A percentile compares a stretch with the other conserved stretches of the same genome.
Evolutionary conservation across 129 eudicot genomes (phyloP).

Genomic region (Kitagawia praeruptora): DNA sequence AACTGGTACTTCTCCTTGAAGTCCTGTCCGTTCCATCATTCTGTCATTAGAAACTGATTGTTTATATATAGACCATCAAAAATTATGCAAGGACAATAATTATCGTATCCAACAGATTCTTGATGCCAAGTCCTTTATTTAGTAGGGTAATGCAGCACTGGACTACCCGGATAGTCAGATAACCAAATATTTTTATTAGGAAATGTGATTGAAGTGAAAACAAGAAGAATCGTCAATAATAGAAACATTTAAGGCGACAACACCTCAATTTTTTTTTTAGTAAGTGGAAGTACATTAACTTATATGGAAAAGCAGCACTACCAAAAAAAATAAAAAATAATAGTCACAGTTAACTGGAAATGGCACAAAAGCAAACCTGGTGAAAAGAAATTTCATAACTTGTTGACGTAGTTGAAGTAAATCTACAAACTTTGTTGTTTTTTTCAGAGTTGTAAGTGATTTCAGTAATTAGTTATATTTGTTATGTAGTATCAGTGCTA

Average conservation of each 20-base stretch:
- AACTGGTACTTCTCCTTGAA: constrained; percentile 50
- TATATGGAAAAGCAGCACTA: no score
- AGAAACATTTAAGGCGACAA: not conserved
- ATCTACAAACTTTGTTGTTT: not conserved
- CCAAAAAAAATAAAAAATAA: no score
- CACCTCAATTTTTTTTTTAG: not conserved
- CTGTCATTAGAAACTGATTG: constrained; percentile 25
- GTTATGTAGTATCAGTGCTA: not conserved
- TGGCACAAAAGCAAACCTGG: not conserved
- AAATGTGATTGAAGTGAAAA: no score
- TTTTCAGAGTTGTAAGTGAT: not conserved
- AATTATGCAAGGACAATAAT: not conserved
- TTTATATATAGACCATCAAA: not conserved
- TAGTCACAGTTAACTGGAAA: not conserved
- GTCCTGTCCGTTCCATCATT: constrained; percentile 39
- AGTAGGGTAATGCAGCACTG: not conserved
- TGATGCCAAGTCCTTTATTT: not conserved
- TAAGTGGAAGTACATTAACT: not conserved
- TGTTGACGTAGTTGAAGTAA: not conserved
- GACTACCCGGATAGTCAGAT: not conserved
- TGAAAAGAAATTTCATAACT: no score
- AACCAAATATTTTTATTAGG: no score
- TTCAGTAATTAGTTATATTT: not conserved
- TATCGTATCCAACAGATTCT: not conserved
- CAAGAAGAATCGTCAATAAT: not conserved